Percentiles rank a stretch among this genome's conserved stretches.
Evolutionary conservation across 345 rosid species (phyloP).

Genomic region (Pugionium cornutum): DNA sequence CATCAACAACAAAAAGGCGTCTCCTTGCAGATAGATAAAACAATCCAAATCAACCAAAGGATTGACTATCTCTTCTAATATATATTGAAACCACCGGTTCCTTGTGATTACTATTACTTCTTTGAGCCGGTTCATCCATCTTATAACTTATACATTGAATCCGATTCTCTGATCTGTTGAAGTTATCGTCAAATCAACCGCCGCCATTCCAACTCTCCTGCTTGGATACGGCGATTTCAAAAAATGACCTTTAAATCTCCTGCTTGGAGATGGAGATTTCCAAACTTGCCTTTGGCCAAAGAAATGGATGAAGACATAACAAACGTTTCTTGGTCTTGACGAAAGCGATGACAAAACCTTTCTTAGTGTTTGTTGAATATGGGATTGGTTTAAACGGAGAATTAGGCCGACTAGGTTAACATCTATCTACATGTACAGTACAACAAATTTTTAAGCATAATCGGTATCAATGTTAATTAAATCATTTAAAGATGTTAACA

Average conservation of each 20-base stretch:
- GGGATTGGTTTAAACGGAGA: too few relatives aligned
- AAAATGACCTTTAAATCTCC: constrained; percentile 46
- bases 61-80: constrained; percentile 60
- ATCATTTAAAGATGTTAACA: too few relatives aligned
- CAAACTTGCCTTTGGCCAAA: constrained; percentile 39
- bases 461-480: too few relatives aligned
- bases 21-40: constrained; percentile 67
- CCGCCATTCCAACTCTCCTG: constrained; percentile 21
- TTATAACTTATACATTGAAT: constrained; percentile 60
- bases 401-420: too few relatives aligned
- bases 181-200: constrained; percentile 35
- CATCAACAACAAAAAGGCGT: neutral
- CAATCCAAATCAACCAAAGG: constrained; percentile 91
- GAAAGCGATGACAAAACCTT: constrained; percentile 33
- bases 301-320: constrained; percentile 26
- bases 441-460: too few relatives aligned
- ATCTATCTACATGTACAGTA: too few relatives aligned
- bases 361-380: too few relatives aligned
- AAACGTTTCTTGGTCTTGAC: constrained; percentile 45
- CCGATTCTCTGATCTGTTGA: constrained; percentile 51
- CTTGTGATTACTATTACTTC: constrained; percentile 43
- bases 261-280: constrained; percentile 61
- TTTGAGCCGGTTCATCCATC: constrained; percentile 48
- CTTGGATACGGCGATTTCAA: constrained; percentile 56
- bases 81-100: constrained; percentile 32